Conservation (phyloP, 768 basidiomycete species). For the Mycena galopus region DNA sequence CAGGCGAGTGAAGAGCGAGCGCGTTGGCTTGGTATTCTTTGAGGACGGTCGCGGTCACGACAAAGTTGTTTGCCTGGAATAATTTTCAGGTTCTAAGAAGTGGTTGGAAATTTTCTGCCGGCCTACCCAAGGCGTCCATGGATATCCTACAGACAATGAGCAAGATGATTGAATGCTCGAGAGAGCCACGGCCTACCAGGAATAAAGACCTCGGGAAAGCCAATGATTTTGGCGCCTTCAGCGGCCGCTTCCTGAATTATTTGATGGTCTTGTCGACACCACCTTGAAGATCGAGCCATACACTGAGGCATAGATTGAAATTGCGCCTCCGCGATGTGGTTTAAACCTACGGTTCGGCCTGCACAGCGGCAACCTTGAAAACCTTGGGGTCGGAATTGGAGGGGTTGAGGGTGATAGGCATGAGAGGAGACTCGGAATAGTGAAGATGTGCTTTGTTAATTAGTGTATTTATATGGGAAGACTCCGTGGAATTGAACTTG, state of each 20-base stretch:
- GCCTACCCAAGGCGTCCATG: conserved; percentile 47
- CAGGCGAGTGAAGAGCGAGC: conserved; percentile 46
- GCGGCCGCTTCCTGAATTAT: conserved; percentile 44
- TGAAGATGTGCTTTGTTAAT: neutral
- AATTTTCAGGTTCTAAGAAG: neutral
- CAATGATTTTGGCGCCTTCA: conserved; percentile 47
- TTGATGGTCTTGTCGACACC: conserved; percentile 46
- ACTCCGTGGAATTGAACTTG: too few relatives aligned
- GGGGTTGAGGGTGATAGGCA: conserved; percentile 41
- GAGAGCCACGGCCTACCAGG: conserved; percentile 35
- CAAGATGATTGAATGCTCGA: neutral
- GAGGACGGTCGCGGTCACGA: conserved; percentile 40
- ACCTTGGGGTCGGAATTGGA: conserved; percentile 40
- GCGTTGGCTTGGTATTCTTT: conserved; percentile 47
- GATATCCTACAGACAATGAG: conserved; percentile 39
- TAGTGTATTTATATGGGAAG: conserved; percentile 14
- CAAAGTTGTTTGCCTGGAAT: conserved; percentile 42
- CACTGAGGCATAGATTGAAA: conserved; percentile 22
- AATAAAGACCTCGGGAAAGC: conserved; percentile 48
- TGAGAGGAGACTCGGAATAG: conserved; percentile 2
- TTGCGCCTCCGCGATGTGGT: neutral
- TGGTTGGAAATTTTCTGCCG: neutral
- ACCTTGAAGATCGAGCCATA: conserved; percentile 46
- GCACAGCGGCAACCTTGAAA: conserved; percentile 47
- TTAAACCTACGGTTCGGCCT: conserved; percentile 43